These are phyloP conservation scores for Teratosphaeria viscida DNA, from an alignment of 2,329 filamentous ascomycete genomes.

Conservation along the genomic window DNA sequence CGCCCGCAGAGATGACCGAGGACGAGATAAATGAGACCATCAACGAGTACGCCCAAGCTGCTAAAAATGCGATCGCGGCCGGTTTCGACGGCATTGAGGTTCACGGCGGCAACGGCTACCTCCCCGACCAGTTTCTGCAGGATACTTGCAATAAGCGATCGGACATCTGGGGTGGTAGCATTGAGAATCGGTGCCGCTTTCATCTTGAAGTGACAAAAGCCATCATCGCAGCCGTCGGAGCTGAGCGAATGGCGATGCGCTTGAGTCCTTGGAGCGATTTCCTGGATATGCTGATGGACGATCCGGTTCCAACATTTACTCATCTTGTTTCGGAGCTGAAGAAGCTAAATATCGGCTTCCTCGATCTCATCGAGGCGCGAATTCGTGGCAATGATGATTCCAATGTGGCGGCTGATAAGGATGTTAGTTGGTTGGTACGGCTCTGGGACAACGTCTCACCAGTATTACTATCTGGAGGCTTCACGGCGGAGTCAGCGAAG, in stretches of 20 bases:
- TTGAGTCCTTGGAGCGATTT: conserved; percentile 50
- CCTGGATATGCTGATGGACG: conserved; percentile 51
- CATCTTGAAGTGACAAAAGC: conserved; percentile 44
- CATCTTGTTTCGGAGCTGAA: conserved; percentile 43
- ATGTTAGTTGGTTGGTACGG: conserved; percentile 36
- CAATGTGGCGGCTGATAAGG: conserved; percentile 24
- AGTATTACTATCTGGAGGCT: conserved; percentile 38
- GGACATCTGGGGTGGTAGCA: conserved; percentile 41
- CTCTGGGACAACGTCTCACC: conserved; percentile 36
- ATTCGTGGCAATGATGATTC: conserved; percentile 32
- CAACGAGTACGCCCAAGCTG: conserved; percentile 34
- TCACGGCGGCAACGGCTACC: conserved; percentile 41
- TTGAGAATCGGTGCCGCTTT: conserved; percentile 46
- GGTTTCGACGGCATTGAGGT: conserved; percentile 47
- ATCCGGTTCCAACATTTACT: conserved; percentile 52
- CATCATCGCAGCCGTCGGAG: conserved; percentile 35
- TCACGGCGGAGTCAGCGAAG: conserved; percentile 28
- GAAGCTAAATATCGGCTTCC: conserved; percentile 43
- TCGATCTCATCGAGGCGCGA: conserved; percentile 50
- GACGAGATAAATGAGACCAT: conserved; percentile 36
- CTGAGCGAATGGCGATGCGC: conserved; percentile 40
- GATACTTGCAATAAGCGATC: conserved; percentile 40
- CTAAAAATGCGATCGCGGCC: conserved; percentile 43
- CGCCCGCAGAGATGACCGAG: conserved; percentile 26
- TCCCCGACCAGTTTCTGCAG: conserved; percentile 44